Base-by-base conservation (phyloP, 23 red algal species). In the Gracilaria caudata region DNA sequence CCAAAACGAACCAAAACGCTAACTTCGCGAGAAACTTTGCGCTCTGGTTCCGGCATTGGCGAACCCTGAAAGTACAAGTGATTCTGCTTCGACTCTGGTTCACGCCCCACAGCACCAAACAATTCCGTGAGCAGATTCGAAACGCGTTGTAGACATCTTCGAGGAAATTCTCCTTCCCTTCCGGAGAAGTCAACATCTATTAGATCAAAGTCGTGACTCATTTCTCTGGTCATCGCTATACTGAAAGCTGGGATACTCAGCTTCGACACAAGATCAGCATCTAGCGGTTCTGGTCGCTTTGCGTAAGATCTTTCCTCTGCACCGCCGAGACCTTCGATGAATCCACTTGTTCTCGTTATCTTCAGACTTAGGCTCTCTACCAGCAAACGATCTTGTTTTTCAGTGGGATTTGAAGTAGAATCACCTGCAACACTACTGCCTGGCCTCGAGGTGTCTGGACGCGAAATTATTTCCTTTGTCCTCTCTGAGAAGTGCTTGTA, bases 111-210 rank as follows among this genome's bases (percentile, higher is more conserved):
- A 2, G 85, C 85, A 14, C 85, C 85, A 78, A 89, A 89, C 39
- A 89, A 49, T 19, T 89, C 85, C 5, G 85, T 30, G 51, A 89
- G 66, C 41, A 89, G 61, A 64, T 79, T 89, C 37, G 74, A 78
- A 45, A 89, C 68, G 25, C 72, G 74, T 56, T 89, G 85, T 28
- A 89, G 25, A 24, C 85, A 89, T 32, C 56, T 54, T 64, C 32
- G 51, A 53, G 85, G 85, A 61, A 89, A 89, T 44, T 89, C 71
- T 63, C 85, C 85, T 53, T 86, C 82, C n/a, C 85, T 44, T 20
- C 56, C 71, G 10, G 85, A 89, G 56, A 89, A 89, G 55, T 89
- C 85, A 23, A 89, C 43, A 40, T 89, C 85, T 77, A 89, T 41
- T 4, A 89, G 43, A 45, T 89, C 85, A 44, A 89, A 89, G 49